Conservation (phyloP, 176 grass and related monocot genomes). For the Hsuehochloa calcarea region DNA sequence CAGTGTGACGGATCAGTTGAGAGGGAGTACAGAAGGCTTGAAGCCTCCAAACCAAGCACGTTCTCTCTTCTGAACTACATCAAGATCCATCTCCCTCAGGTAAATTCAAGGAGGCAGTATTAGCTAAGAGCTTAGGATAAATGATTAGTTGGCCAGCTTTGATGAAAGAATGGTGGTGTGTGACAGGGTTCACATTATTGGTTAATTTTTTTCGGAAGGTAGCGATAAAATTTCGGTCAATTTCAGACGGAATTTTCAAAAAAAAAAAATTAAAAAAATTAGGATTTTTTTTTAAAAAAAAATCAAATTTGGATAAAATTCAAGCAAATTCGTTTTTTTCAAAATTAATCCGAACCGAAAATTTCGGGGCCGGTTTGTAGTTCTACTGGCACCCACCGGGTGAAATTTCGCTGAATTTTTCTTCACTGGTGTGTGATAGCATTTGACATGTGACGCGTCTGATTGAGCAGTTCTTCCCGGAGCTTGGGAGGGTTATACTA, state of each 20-base stretch:
- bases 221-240: too few relatives aligned
- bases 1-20: constrained; percentile 20
- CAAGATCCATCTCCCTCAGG: constrained; percentile 93
- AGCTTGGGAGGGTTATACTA: constrained; percentile 67
- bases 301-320: too few relatives aligned
- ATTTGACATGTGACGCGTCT: neutral
- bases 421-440: neutral
- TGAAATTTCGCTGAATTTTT: too few relatives aligned
- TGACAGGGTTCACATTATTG: too few relatives aligned
- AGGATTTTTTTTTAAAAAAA: too few relatives aligned
- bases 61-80: constrained; percentile 85
- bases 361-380: too few relatives aligned
- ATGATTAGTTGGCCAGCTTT: neutral
- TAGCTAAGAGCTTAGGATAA: neutral
- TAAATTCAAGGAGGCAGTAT: constrained; percentile 15
- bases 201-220: too few relatives aligned
- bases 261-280: too few relatives aligned
- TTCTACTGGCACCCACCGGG: too few relatives aligned
- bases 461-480: constrained; percentile 70
- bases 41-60: constrained; percentile 64
- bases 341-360: too few relatives aligned
- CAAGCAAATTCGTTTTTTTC: too few relatives aligned
- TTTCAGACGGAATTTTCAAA: too few relatives aligned
- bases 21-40: constrained; percentile 48
- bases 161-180: neutral